Evolutionary conservation across 2,329 filamentous ascomycete genomes (phyloP).

Genomic region (Hymenoscyphus albidus): DNA sequence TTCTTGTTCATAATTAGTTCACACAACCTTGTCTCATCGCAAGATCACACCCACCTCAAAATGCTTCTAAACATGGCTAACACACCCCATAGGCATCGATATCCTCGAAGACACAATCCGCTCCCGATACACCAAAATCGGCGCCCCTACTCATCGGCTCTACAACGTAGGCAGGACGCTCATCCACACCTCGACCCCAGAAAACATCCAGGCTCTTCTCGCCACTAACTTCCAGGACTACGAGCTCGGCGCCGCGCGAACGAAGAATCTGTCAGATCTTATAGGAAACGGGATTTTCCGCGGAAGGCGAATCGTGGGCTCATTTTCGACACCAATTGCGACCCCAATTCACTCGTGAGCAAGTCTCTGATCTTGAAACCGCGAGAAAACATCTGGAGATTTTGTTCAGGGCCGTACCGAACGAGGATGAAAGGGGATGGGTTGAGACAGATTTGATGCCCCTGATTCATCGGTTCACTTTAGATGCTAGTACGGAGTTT

Average conservation of each 20-base stretch:
- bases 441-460: constrained; percentile 50
- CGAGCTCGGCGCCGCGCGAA: constrained; percentile 34
- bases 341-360: constrained; percentile 37
- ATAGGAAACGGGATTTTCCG: constrained; percentile 40
- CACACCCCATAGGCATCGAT: constrained; percentile 18
- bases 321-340: constrained; percentile 38
- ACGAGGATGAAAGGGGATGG: constrained; percentile 20
- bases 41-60: not conserved
- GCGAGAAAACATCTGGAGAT: constrained; percentile 50
- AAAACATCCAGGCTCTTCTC: constrained; percentile 34
- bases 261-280: constrained; percentile 29
- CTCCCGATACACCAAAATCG: constrained; percentile 14
- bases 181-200: constrained; percentile 41
- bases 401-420: constrained; percentile 28
- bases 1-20: not conserved
- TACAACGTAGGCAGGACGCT: constrained; percentile 28
- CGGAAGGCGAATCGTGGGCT: constrained; percentile 38
- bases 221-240: constrained; percentile 37
- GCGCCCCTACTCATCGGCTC: constrained; percentile 18
- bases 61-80: constrained; percentile 6
- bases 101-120: constrained; percentile 26
- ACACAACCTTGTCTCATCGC: not conserved
- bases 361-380: constrained; percentile 35
- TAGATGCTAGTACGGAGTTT: constrained; percentile 56
- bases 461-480: constrained; percentile 55